phyloP scores from a whole-genome alignment of 768 basidiomycete genomes.

The Boletus barrowsii region DNA sequence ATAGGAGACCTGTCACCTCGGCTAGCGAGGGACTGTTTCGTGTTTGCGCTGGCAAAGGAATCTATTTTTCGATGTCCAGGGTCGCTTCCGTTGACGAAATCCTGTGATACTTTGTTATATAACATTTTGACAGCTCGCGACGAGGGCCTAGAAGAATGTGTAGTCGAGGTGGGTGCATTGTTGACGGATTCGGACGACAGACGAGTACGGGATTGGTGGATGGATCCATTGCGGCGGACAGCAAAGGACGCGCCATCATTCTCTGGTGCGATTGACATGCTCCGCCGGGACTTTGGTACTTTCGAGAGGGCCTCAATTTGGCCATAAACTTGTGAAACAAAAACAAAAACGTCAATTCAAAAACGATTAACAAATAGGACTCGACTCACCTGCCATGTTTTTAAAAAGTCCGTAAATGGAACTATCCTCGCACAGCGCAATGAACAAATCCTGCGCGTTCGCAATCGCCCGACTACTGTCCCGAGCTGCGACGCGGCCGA shows the following conservation, averaged over 20 bases:
- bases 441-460: slow-evolving; percentile 77
- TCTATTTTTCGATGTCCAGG: slow-evolving; percentile 54
- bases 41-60: slow-evolving; percentile 51
- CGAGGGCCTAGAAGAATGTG: slow-evolving; percentile 48
- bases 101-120: slow-evolving; percentile 38
- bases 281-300: slow-evolving; percentile 54
- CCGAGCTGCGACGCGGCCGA: slow-evolving; percentile 79
- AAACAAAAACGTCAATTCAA: slow-evolving; percentile 17
- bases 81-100: slow-evolving; percentile 40
- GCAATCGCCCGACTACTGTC: slow-evolving; percentile 80
- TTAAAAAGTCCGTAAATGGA: slow-evolving; percentile 82
- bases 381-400: slow-evolving; percentile 70
- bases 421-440: slow-evolving; percentile 88
- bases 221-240: slow-evolving; percentile 27
- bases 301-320: slow-evolving; percentile 72
- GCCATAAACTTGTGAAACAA: slow-evolving; percentile 55
- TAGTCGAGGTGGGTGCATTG: slow-evolving; percentile 18
- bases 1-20: slow-evolving; percentile 33
- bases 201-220: slow-evolving; percentile 27
- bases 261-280: slow-evolving; percentile 67
- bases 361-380: slow-evolving; percentile 19
- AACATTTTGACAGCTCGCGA: slow-evolving; percentile 61
- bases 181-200: slow-evolving; percentile 40
- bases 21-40: slow-evolving; percentile 37
- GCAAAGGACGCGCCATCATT: slow-evolving; percentile 45